Evolutionary conservation across 352 stramenopile species (phyloP), one percentile per base, ranked within the genome.

Genomic region (Elongisporangium undulatum): DNA sequence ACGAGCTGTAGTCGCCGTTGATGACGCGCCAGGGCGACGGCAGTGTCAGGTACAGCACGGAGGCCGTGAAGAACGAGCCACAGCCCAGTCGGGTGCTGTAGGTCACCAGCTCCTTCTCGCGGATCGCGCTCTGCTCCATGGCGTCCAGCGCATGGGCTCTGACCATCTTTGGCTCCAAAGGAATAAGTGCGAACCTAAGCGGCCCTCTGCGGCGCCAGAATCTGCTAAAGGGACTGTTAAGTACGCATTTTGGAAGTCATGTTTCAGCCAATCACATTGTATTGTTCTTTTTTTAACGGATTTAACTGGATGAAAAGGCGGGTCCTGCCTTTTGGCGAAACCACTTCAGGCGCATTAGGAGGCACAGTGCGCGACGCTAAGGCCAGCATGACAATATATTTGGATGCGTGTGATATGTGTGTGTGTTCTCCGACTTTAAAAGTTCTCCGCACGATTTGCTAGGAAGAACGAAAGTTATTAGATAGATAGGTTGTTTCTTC

Each of bases 391-490:
- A n/a, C n/a, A n/a, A n/a, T n/a, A n/a, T n/a, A n/a, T n/a, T n/a
- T n/a, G n/a, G n/a, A n/a, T n/a, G n/a, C n/a, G n/a, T n/a, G n/a
- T n/a, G n/a, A n/a, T n/a, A n/a, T 51, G 55, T 55, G 49, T 49
- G 55, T 70, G 62, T 65, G 71, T 79, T 86, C 75, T 87, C 77
- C 69, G 77, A 85, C 17, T 54, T 69, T 69, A 53, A 57, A 71
- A 69, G 53, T 67, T 85, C 74, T 89, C 78, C 78, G 71, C 78
- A 89, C 67, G 66, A 55, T 64, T 68, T 81, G 66, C 77, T 92
- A 73, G 79, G 82, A 92, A 92, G 82, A 92, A 92, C 82, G 82
- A 92, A 92, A 92, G 82, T 92, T 90, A 90, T 92, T 73, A 82
- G 68, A 86, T 87, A 71, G 62, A 77, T 72, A 67, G 52, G 51